Percentiles rank a stretch among this genome's conserved stretches.
Conservation (phyloP, 192 early-diverging fungal species). For the Pecoramyces ruminantium region DNA sequence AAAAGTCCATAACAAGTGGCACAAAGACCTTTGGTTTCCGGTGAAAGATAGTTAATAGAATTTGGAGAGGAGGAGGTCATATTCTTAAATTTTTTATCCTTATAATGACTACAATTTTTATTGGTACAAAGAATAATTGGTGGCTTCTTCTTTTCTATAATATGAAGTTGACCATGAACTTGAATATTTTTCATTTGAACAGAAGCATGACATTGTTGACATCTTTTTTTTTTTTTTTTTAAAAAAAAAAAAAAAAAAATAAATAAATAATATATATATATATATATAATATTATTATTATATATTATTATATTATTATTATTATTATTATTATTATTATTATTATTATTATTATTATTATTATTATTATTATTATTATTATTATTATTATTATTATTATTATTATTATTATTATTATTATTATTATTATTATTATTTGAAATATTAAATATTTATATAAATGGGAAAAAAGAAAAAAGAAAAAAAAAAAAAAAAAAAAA, state of each 20-base stretch:
- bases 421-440: no score
- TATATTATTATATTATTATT: no score
- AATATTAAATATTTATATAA: no score
- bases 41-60: not conserved
- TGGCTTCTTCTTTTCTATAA: constrained; percentile 38
- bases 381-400: no score
- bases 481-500: not conserved
- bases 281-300: no score
- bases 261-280: not conserved
- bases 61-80: constrained; percentile 3
- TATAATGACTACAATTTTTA: constrained; percentile 43
- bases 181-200: constrained; percentile 67
- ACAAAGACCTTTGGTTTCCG: constrained; percentile 28
- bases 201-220: constrained; percentile 39
- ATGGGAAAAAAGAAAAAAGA: no score
- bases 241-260: not conserved
- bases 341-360: no score
- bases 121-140: constrained; percentile 46
- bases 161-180: constrained; percentile 54
- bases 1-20: constrained; percentile 64
- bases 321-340: no score
- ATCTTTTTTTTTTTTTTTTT: not conserved
- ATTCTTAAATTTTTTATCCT: constrained; percentile 9
- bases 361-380: no score
- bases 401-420: no score